Base-by-base conservation (phyloP, 1,284 basidiomycete species). In the Sporisorium exsertum region DNA sequence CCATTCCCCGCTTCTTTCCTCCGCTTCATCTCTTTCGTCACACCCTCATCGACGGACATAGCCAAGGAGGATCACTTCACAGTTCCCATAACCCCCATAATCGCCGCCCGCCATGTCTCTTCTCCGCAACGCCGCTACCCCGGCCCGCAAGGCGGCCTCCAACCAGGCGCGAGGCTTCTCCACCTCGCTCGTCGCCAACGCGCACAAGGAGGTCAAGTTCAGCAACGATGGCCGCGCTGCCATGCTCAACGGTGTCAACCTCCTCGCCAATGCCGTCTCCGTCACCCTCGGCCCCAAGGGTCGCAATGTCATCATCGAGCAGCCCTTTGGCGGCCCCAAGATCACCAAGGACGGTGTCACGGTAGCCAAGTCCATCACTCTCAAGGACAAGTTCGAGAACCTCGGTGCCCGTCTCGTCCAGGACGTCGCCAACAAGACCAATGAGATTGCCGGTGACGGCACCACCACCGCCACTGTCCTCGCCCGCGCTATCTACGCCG, bases 341-440 rank as follows among this genome's bases (percentile, higher is more conserved):
- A 97, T 97, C 86, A 97, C 95, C 84, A 97, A 97, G 88, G 95
- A 98, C 86, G 96, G 96, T 91, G 96, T 98, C 29, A 97, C 95
- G 45, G 96, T 99, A 47, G 96, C 96, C 72, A 97, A 97, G 89
- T 89, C 94, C 26, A 95, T 98, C 84, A 89, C 91, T 13, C 90
- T 98, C 84, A 92, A 98, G 88, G 95, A 98, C 91, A 97, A 95
- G 88, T 97, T 98, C 83, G 94, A 99, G 89, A 98, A 98, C 89
- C 92, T 98, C 67, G 95, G 96, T 87, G 95, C 96, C 85, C 92
- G 94, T 92, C 92, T 97, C 69, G 91, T 97, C 65, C 95, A 97
- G 87, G 95, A 97, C 81, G 95, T 97, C 68, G 95, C 95, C 15
- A 91, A 91, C 86, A 97, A 97, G 89, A 97, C 95, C 45, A 98